Evolutionary conservation across 108 stramenopile genomes (phyloP).

Genomic region (Cyclotella sp.): DNA sequence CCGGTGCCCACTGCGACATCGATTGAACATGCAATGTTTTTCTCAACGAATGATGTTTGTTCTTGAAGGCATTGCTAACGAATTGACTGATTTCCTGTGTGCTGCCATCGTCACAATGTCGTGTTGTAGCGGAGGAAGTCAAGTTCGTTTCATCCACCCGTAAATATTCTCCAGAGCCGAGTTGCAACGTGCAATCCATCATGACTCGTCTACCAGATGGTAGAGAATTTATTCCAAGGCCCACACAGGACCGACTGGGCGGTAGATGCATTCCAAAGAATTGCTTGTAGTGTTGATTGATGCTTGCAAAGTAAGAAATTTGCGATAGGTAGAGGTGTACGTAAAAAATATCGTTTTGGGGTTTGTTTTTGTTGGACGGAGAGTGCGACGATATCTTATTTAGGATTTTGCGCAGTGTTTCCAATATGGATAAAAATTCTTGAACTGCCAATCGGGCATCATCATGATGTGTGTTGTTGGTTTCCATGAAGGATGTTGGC

Average conservation of each 20-base stretch:
- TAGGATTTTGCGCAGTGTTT: slow-evolving; percentile 46
- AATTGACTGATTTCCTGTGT: slow-evolving; percentile 36
- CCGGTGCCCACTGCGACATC: slow-evolving; percentile 95
- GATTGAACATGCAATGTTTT: slow-evolving; percentile 95
- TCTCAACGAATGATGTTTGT: slow-evolving; percentile 62
- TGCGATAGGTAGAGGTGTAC: slow-evolving; percentile 93
- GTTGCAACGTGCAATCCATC: slow-evolving; percentile 82
- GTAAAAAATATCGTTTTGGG: slow-evolving; percentile 83
- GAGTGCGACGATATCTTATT: slow-evolving; percentile 20
- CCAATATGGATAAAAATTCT: slow-evolving; percentile 58
- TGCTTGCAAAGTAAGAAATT: slow-evolving; percentile 89
- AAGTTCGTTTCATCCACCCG: slow-evolving; percentile 20
- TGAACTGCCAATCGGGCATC: slow-evolving; percentile 71
- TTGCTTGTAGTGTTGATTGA: slow-evolving; percentile 88
- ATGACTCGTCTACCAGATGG: slow-evolving; percentile 79
- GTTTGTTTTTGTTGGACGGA: slow-evolving; percentile 24
- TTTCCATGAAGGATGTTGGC: slow-evolving; percentile 49
- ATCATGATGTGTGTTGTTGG: slow-evolving; percentile 43
- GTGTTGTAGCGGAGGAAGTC: background rate
- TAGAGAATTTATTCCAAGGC: slow-evolving; percentile 65
- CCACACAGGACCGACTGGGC: slow-evolving; percentile 87
- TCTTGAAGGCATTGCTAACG: slow-evolving; percentile 53
- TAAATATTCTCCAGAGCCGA: slow-evolving; percentile 77
- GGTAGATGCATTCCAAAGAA: slow-evolving; percentile 82
- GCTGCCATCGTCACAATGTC: slow-evolving; percentile 14